These are phyloP conservation scores for Globisporangium barbulae DNA, from an alignment of 352 stramenopile species.

Conservation along the genomic window DNA sequence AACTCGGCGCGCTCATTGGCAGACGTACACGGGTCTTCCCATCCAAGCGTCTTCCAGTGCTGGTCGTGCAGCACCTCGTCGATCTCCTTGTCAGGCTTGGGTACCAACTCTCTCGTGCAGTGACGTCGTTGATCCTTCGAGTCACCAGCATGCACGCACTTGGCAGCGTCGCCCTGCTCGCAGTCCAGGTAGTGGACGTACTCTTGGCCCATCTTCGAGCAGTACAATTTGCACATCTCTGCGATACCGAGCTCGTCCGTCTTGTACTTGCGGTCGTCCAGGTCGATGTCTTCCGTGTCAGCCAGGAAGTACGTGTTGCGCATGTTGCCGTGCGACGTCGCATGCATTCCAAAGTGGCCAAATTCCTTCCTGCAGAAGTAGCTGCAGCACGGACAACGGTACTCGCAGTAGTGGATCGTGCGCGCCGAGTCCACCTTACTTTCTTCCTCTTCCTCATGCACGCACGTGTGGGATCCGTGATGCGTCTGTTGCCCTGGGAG, in stretches of 20 bases:
- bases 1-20: conserved; percentile 65
- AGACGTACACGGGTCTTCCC: conserved; percentile 68
- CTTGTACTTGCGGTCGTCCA: conserved; percentile 74
- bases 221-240: conserved; percentile 84
- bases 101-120: conserved; percentile 61
- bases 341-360: conserved; percentile 48
- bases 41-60: conserved; percentile 74
- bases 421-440: conserved; percentile 5
- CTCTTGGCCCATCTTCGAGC: conserved; percentile 69
- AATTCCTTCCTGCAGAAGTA: conserved; percentile 73
- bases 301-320: conserved; percentile 70
- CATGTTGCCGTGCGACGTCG: conserved; percentile 81
- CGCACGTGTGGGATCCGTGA: too few species aligned
- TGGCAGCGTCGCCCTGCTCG: conserved; percentile 26
- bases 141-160: conserved; percentile 50
- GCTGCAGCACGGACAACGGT: conserved; percentile 65
- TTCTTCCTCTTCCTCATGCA: too few species aligned
- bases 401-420: conserved; percentile 73
- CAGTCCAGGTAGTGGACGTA: conserved; percentile 77
- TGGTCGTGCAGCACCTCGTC: conserved; percentile 76
- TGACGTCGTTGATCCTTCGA: conserved; percentile 56
- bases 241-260: conserved; percentile 58
- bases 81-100: conserved; percentile 41
- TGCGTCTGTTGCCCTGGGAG: too few species aligned
- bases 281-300: conserved; percentile 56